Evolutionary conservation across 768 basidiomycete species (phyloP), one percentile per base, ranked within the genome.

Genomic region (Lentinula raphanica): DNA sequence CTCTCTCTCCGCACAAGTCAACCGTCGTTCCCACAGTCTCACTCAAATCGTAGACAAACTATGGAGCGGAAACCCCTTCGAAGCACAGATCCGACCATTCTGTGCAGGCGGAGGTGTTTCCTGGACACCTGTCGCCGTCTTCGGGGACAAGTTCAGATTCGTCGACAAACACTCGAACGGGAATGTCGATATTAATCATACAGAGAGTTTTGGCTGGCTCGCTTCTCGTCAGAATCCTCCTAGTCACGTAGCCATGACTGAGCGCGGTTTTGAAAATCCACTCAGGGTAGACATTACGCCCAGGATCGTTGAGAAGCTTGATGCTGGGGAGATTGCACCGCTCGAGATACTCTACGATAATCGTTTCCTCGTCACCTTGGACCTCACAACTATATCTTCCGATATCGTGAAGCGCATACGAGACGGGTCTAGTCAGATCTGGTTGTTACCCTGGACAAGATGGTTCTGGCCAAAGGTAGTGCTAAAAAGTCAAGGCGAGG

Each of bases 51-150:
- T 80, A 19, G 49, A 68, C 12, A 71, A 71, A 5, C 60, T 92
- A 5, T 88, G 83, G 80, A 49, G 65, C 3, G 65, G 67, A 8
- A 55, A 74, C 19, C 69, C 71, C 3, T 68, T 67, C 15, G 35
- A 58, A 0, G 55, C 62, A 7, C 63, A 59, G 3, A 62, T 67
- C 8, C 63, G 39, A 23, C 64, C 68, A 36, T 87, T 88, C 59
- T 73, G 75, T 12, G 78, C 79, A 7, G 90, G 88, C 6, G 82
- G 76, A 27, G 79, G 82, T 15, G 88, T 91, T 2, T 65, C 83
- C 36, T 90, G 86, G 86, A 72, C 74, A 3, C 86, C 87, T 5
- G 79, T 82, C 8, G 58, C 76, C 27, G 66, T 79, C 13, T 62
- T 62, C 21, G 65, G 61, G 0, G 61, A 62, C 40, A 38, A 39